phyloP scores from a whole-genome alignment of 2,329 filamentous ascomycete genomes.

The Aspergillus fischeri region DNA sequence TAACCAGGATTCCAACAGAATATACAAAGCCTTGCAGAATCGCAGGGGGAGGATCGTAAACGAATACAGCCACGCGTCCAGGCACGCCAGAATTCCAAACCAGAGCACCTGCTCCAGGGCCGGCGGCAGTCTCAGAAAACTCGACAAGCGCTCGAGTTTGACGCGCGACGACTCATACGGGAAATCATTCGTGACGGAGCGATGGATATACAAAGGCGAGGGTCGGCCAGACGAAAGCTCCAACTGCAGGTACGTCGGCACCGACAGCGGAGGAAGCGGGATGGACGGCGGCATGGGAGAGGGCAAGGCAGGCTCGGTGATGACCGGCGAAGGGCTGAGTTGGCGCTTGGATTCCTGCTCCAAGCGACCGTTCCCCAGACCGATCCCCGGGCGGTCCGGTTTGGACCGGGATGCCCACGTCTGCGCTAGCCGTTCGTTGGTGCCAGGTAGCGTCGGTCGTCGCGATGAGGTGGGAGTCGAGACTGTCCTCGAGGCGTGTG shows the following conservation, averaged over 20 bases:
- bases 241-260: slow-evolving; percentile 63
- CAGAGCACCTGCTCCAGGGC: slow-evolving; percentile 79
- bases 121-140: slow-evolving; percentile 77
- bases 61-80: slow-evolving; percentile 94
- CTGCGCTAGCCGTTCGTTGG: slow-evolving; percentile 30
- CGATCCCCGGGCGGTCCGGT: slow-evolving; percentile 26
- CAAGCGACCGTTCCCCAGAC: slow-evolving; percentile 12
- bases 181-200: slow-evolving; percentile 53
- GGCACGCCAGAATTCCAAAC: slow-evolving; percentile 85
- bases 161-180: slow-evolving; percentile 90
- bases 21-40: slow-evolving; percentile 73
- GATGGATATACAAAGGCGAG: slow-evolving; percentile 61
- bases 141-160: slow-evolving; percentile 86
- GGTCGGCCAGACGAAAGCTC: slow-evolving; percentile 59
- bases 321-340: slow-evolving; percentile 21
- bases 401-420: slow-evolving; percentile 33
- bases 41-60: slow-evolving; percentile 92
- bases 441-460: slow-evolving; percentile 26
- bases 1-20: slow-evolving; percentile 74
- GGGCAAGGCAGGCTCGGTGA: slow-evolving; percentile 31
- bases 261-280: slow-evolving; percentile 58
- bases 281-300: slow-evolving; percentile 51
- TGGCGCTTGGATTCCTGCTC: slow-evolving; percentile 31
- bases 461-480: slow-evolving; percentile 35
- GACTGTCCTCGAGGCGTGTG: slow-evolving; percentile 29